These are phyloP conservation scores for Penicillium goetzii DNA, from an alignment of 495 filamentous ascomycete genomes.

Conservation along the genomic window DNA sequence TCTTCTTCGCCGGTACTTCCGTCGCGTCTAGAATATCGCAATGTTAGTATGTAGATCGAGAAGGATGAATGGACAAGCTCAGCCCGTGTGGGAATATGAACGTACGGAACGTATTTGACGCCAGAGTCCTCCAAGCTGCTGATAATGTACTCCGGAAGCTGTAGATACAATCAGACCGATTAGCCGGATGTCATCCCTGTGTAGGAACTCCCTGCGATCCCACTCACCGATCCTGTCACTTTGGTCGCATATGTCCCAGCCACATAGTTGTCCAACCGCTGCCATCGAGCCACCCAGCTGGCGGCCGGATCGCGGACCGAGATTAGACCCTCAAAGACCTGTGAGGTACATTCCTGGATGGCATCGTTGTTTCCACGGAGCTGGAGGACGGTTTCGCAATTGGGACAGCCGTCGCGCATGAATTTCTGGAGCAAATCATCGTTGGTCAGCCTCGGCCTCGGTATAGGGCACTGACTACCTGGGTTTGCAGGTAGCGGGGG, in stretches of 20 bases:
- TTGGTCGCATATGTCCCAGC: slow-evolving; percentile 91
- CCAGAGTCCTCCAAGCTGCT: slow-evolving; percentile 68
- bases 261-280: slow-evolving; percentile 85
- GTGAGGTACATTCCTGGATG: slow-evolving; percentile 90
- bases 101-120: slow-evolving; percentile 68
- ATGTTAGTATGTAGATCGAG: slow-evolving; percentile 9
- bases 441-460: slow-evolving; percentile 12
- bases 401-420: slow-evolving; percentile 85
- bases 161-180: slow-evolving; percentile 9
- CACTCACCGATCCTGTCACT: slow-evolving; percentile 72
- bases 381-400: slow-evolving; percentile 90
- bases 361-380: slow-evolving; percentile 76
- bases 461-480: slow-evolving; percentile 4
- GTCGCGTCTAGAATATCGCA: slow-evolving; percentile 44
- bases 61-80: not conserved
- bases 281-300: slow-evolving; percentile 94
- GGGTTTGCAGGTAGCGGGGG: slow-evolving; percentile 1
- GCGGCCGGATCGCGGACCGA: slow-evolving; percentile 72
- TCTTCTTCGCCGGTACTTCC: slow-evolving; percentile 57
- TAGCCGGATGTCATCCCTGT: not conserved
- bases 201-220: not conserved
- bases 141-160: slow-evolving; percentile 68
- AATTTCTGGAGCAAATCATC: slow-evolving; percentile 61
- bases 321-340: slow-evolving; percentile 90
- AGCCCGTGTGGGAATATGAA: slow-evolving; percentile 4